Evolutionary conservation across 495 filamentous ascomycete genomes (phyloP), one percentile per base, ranked within the genome.

Genomic region (Daldinia decipiens): DNA sequence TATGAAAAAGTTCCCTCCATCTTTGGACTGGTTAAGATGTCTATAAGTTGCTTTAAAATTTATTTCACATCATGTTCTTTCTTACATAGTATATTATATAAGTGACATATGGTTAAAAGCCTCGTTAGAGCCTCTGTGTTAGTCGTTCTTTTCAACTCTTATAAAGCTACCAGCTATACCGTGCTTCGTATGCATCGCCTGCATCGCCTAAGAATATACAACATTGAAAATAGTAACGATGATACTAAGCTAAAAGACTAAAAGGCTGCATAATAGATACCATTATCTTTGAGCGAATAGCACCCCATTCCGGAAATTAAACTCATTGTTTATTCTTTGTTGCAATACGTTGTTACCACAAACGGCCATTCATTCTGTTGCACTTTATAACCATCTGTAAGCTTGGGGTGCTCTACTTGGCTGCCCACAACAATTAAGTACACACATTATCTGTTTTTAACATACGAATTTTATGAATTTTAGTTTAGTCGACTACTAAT

Each of bases 241-340:
- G 6, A 21, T 21, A 47, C 9, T 1, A 47, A 21, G 43, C 11
- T 21, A 47, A 12, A 19, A 43, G 4, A n/a, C 2, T 45, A 13
- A 29, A 52, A 5, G 24, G 9, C 47, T 26, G 5, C 12, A 26
- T 29, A 27, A 26, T 24, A 6, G 19, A 26, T 29, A 26, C 11
- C 13, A 26, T 19, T 19, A n/a, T 27, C 26, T 53, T 53, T 53
- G 6, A 53, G 6, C 9, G 12, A 53, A 31, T 27, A 53, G 9
- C 15, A 11, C 43, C 59, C 47, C 9, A 27, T 40, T 51, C 59
- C 47, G 45, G 32, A 38, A 39, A 6, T 53, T 4, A 19, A 53
- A 19, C 12, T 26, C 19, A 52, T 38, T 24, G 31, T 52, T 15
- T 7, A 17, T 27, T 21, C 59, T 62, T 62, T 62, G 47, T 62